Evolutionary conservation across 345 rosid genomes (phyloP).

Genomic region (Salix exigua): DNA sequence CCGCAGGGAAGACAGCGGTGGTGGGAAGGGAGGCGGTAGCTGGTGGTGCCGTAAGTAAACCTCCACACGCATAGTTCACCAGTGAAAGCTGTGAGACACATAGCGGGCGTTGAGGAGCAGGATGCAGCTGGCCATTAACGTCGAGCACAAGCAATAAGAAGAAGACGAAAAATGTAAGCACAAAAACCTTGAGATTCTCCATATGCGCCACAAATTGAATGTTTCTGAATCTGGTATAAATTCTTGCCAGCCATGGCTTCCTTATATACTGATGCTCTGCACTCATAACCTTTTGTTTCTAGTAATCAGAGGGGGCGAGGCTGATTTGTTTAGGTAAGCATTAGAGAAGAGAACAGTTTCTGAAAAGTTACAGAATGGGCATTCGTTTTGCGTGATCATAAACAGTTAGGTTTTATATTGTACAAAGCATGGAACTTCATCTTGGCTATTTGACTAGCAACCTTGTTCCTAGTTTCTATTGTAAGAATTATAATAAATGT

Average conservation of each 20-base stretch:
- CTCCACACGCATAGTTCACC: conserved; percentile 22
- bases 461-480: too few species aligned
- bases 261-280: background rate
- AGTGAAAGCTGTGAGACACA: conserved; percentile 27
- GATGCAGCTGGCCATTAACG: background rate
- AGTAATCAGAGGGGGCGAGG: conserved; percentile 2
- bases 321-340: background rate
- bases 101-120: conserved; percentile 9
- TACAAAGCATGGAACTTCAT: background rate
- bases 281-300: conserved; percentile 5
- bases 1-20: background rate
- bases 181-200: conserved; percentile 3
- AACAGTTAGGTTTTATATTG: background rate
- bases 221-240: background rate
- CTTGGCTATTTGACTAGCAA: background rate
- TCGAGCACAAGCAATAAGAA: background rate
- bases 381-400: conserved; percentile 9
- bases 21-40: background rate
- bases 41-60: background rate
- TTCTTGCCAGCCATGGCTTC: background rate
- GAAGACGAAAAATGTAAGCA: background rate
- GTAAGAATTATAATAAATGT: too few species aligned
- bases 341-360: background rate
- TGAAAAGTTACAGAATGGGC: background rate
- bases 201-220: background rate